A percentile compares a stretch with the other conserved stretches of the same genome.
Conservation (phyloP, 75 land plant species). For the Pinus taeda region DNA sequence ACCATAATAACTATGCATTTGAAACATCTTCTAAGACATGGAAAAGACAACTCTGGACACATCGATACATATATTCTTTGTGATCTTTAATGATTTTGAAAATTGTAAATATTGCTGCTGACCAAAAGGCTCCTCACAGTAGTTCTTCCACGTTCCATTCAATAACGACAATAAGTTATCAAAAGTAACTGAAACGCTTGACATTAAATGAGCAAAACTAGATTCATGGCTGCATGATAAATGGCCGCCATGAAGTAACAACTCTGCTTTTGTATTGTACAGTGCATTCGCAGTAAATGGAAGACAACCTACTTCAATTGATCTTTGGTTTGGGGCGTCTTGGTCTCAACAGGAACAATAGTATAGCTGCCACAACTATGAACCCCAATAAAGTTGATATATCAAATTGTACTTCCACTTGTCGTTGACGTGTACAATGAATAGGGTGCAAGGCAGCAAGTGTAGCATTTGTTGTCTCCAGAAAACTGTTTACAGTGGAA, state of each 20-base stretch:
- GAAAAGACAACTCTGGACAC: neutral
- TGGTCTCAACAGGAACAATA: conserved; percentile 66
- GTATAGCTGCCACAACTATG: conserved; percentile 44
- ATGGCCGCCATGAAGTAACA: neutral
- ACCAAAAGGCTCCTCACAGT: neutral
- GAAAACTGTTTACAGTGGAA: conserved; percentile 45
- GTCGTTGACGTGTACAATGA: conserved; percentile 74
- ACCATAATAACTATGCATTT: neutral
- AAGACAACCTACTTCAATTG: conserved; percentile 32
- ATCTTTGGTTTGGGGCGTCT: conserved; percentile 90
- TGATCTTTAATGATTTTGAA: neutral
- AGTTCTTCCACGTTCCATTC: neutral
- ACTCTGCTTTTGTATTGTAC: conserved; percentile 10
- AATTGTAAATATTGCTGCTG: neutral
- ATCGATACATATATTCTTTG: neutral
- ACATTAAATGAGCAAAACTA: neutral
- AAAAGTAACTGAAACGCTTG: neutral
- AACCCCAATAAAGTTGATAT: conserved; percentile 38
- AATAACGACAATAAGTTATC: neutral
- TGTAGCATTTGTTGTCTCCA: conserved; percentile 55
- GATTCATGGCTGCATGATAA: neutral
- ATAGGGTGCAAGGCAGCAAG: conserved; percentile 77
- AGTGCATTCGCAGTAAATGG: conserved; percentile 5
- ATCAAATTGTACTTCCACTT: conserved; percentile 62
- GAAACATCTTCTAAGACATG: neutral